phyloP scores from a whole-genome alignment of 306 rosid genomes.

The Prinsepia uniflora region DNA sequence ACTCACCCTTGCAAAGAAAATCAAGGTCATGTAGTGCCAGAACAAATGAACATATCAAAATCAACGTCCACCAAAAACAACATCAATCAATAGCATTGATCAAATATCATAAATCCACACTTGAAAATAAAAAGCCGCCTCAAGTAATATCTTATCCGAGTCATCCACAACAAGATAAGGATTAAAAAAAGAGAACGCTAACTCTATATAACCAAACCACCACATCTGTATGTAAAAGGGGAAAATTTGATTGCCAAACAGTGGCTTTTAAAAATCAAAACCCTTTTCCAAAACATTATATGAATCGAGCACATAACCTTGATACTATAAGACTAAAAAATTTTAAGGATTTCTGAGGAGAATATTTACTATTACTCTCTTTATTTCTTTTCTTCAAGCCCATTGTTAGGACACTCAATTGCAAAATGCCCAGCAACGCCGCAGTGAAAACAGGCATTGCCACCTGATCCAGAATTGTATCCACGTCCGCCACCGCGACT shows the following conservation, averaged over 20 bases:
- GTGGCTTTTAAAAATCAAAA: conserved; percentile 20
- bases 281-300: conserved; percentile 31
- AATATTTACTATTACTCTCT: conserved; percentile 58
- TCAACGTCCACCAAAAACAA: not conserved
- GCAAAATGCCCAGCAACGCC: conserved; percentile 67
- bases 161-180: conserved; percentile 8
- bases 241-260: conserved; percentile 32
- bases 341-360: conserved; percentile 18
- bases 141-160: conserved; percentile 17
- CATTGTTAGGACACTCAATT: conserved; percentile 51
- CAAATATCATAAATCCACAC: not conserved
- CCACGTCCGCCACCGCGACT: conserved; percentile 29
- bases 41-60: not conserved
- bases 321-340: conserved; percentile 21
- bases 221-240: conserved; percentile 19
- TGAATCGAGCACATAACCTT: conserved; percentile 31
- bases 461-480: conserved; percentile 18
- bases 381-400: conserved; percentile 24
- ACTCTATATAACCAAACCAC: conserved; percentile 25
- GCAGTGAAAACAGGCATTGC: conserved; percentile 52
- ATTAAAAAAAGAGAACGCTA: conserved; percentile 9
- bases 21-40: not conserved
- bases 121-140: conserved; percentile 4
- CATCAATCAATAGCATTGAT: not conserved
- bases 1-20: not conserved